Evolutionary conservation across 2,329 filamentous ascomycete genomes (phyloP).

Genomic region (Exophiala sp.): DNA sequence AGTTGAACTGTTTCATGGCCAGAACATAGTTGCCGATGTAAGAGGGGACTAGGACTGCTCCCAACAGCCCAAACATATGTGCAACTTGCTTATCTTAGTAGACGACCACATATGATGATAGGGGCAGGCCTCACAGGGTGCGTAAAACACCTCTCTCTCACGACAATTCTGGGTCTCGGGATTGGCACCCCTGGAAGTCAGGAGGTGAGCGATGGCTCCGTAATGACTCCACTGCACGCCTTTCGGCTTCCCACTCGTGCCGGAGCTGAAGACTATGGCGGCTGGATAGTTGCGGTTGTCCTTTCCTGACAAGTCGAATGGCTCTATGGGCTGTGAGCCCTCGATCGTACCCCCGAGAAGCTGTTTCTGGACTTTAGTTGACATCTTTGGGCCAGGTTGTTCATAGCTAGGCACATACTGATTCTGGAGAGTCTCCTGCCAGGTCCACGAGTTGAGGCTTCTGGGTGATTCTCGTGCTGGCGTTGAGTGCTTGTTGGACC

Average conservation of each 20-base stretch:
- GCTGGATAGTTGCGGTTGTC: not conserved
- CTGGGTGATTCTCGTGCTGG: not conserved
- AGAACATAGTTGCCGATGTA: conserved; percentile 1
- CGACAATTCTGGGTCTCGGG: not conserved
- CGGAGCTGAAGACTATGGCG: conserved; percentile 2
- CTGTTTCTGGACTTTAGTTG: no score
- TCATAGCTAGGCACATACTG: no score
- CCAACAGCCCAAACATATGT: conserved; percentile 3
- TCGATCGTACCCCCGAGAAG: no score
- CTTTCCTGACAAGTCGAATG: not conserved
- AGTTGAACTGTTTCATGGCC: conserved; percentile 7
- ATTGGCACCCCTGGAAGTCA: not conserved
- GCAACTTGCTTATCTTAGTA: not conserved
- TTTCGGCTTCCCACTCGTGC: conserved; percentile 4
- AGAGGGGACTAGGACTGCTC: not conserved
- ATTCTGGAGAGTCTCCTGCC: not conserved
- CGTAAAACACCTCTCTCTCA: conserved; percentile 4
- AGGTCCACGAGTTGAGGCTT: not conserved
- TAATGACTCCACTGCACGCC: conserved; percentile 1
- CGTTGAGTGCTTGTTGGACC: conserved; percentile 31
- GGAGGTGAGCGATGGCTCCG: not conserved
- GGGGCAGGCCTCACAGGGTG: not conserved
- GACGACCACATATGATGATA: not conserved
- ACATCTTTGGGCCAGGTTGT: no score
- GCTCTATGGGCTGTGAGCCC: not conserved